Percentiles rank a stretch among this genome's conserved stretches.
phyloP scores from a whole-genome alignment of 1,139 yeast species.

The Yamadazyma conglobata region DNA sequence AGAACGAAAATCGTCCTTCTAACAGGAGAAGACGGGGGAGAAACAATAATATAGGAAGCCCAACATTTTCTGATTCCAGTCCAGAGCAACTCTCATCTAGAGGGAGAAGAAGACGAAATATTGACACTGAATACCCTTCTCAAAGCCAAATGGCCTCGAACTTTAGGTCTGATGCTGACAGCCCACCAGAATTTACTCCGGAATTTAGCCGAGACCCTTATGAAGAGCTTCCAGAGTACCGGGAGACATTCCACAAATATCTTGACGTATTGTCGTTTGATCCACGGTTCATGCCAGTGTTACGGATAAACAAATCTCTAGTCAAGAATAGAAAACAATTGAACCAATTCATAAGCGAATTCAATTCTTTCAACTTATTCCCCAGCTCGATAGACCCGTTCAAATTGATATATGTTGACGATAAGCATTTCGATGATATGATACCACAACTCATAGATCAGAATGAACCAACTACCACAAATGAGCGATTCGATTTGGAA shows the following conservation, averaged over 20 bases:
- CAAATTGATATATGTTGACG: slow-evolving; percentile 40
- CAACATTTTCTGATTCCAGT: too few relatives aligned
- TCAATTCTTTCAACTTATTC: slow-evolving; percentile 26
- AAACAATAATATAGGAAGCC: too few relatives aligned
- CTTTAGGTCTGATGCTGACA: too few relatives aligned
- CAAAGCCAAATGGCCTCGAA: too few relatives aligned
- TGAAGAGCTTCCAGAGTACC: slow-evolving; percentile 39
- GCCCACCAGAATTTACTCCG: slow-evolving; percentile 21
- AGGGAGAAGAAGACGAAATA: too few relatives aligned
- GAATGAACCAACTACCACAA: not conserved
- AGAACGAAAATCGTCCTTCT: too few relatives aligned
- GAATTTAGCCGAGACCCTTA: too few relatives aligned
- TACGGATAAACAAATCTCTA: slow-evolving; percentile 33
- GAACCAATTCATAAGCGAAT: slow-evolving; percentile 23
- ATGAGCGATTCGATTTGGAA: slow-evolving; percentile 1
- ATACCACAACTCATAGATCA: slow-evolving; percentile 28
- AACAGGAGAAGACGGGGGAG: too few relatives aligned
- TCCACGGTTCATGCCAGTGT: slow-evolving; percentile 37
- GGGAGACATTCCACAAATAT: slow-evolving; percentile 32
- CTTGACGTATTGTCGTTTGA: slow-evolving; percentile 41
- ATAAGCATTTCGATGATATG: slow-evolving; percentile 29
- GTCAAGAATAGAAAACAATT: slow-evolving; percentile 27
- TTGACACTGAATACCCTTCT: too few relatives aligned
- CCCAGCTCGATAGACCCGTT: slow-evolving; percentile 36
- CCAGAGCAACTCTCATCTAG: too few relatives aligned